These are phyloP conservation scores for Microsporum canis DNA, from an alignment of 2,329 filamentous ascomycete genomes.

Conservation along the genomic window DNA sequence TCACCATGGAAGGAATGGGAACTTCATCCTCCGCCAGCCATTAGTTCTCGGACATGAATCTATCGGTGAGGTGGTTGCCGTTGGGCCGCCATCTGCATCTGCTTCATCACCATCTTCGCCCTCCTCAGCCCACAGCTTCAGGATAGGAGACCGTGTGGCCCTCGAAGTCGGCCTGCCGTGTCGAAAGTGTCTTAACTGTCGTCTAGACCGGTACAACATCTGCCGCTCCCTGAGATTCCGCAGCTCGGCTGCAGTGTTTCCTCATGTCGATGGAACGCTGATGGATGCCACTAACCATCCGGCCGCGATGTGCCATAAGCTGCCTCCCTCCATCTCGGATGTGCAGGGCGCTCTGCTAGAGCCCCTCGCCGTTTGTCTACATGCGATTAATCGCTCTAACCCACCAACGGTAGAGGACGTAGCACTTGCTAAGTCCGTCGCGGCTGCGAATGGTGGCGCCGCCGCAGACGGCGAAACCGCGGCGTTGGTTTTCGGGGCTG, in stretches of 20 bases:
- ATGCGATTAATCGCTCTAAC: constrained; percentile 46
- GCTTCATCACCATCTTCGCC: constrained; percentile 15
- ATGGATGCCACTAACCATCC: constrained; percentile 53
- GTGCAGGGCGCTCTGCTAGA: constrained; percentile 50
- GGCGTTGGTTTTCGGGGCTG: constrained; percentile 50
- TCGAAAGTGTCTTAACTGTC: constrained; percentile 47
- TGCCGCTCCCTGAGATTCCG: constrained; percentile 49
- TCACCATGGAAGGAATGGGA: constrained; percentile 72
- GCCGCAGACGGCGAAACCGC: constrained; percentile 30
- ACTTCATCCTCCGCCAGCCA: constrained; percentile 70
- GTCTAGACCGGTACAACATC: constrained; percentile 49
- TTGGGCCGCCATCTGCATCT: constrained; percentile 51
- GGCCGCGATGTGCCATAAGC: constrained; percentile 47
- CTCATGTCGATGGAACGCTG: constrained; percentile 53
- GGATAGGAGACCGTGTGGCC: constrained; percentile 72
- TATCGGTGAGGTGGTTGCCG: constrained; percentile 62
- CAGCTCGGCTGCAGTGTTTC: constrained; percentile 49
- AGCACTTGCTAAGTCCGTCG: constrained; percentile 31
- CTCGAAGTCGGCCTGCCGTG: constrained; percentile 86
- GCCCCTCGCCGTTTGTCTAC: constrained; percentile 49
- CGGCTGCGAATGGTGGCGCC: neutral
- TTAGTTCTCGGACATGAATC: constrained; percentile 72
- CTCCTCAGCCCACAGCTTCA: constrained; percentile 33
- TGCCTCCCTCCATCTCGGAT: constrained; percentile 43
- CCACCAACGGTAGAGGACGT: constrained; percentile 32